A percentile compares a stretch with the other conserved stretches of the same genome.
These are phyloP conservation scores for Agaricus bisporus DNA, from an alignment of 768 basidiomycete species.

Conservation along the genomic window DNA sequence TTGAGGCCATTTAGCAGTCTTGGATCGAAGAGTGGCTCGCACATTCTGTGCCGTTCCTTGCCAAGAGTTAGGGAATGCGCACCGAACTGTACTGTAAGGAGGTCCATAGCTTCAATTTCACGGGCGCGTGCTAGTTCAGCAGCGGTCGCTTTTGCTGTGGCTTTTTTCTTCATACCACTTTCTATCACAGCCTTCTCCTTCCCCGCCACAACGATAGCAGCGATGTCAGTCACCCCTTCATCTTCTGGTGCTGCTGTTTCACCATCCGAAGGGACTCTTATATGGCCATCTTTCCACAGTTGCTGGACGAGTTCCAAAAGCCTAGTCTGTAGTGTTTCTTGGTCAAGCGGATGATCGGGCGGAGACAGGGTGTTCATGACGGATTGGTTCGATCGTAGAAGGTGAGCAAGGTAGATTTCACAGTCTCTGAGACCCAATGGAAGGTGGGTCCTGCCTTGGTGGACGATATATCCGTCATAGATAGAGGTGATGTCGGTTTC, in stretches of 20 bases:
- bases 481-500: conserved; percentile 75
- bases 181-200: conserved; percentile 88
- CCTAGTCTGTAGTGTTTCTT: conserved; percentile 39
- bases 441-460: conserved; percentile 48
- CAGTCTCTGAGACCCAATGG: conserved; percentile 67
- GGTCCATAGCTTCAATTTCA: conserved; percentile 80
- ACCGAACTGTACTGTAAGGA: conserved; percentile 72
- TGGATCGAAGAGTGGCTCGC: conserved; percentile 85
- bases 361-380: conserved; percentile 56
- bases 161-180: conserved; percentile 73
- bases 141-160: conserved; percentile 63
- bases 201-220: conserved; percentile 86
- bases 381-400: conserved; percentile 64
- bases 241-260: conserved; percentile 66
- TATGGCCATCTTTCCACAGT: conserved; percentile 56
- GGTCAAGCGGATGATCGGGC: conserved; percentile 37
- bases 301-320: conserved; percentile 62
- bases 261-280: conserved; percentile 71
- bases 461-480: conserved; percentile 62
- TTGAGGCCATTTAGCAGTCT: conserved; percentile 39
- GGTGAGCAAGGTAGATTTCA: conserved; percentile 66
- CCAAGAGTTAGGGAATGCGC: conserved; percentile 69
- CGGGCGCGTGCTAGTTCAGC: conserved; percentile 76
- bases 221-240: conserved; percentile 86
- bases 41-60: conserved; percentile 85